Conservation (phyloP, 2,329 filamentous ascomycete species). For the Aspergillus brasiliensis region DNA sequence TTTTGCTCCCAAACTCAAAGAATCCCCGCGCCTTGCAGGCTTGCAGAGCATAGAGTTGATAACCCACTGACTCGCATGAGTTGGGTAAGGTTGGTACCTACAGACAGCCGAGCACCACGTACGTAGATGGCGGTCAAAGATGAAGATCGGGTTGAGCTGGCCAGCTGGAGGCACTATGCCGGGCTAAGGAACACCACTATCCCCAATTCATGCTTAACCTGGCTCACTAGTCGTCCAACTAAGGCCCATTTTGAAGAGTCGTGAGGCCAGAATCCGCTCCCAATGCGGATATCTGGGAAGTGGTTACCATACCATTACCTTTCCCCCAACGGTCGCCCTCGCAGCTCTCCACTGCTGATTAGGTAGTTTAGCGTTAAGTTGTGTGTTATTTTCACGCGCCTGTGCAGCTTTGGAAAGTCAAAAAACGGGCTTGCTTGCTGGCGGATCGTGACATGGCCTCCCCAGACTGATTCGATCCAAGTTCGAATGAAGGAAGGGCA, state of each 20-base stretch:
- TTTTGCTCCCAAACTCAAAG: too few relatives aligned
- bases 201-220: slow-evolving; percentile 2
- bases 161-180: slow-evolving; percentile 1
- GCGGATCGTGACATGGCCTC: slow-evolving; percentile 24
- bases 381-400: background rate
- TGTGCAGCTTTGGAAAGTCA: background rate
- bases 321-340: slow-evolving; percentile 12
- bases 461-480: slow-evolving; percentile 15
- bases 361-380: slow-evolving; percentile 4
- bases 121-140: slow-evolving; percentile 19
- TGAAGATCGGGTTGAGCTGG: slow-evolving; percentile 13
- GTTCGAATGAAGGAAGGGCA: slow-evolving; percentile 9
- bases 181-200: slow-evolving; percentile 3
- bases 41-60: background rate
- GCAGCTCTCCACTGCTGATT: slow-evolving; percentile 16
- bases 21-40: background rate
- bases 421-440: slow-evolving; percentile 1
- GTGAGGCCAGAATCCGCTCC: background rate
- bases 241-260: background rate
- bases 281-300: background rate
- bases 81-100: background rate
- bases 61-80: background rate
- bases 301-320: slow-evolving; percentile 22
- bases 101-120: background rate
- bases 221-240: background rate